Conservation (phyloP, 2,329 filamentous ascomycete genomes). For the Sporothrix globosa region DNA sequence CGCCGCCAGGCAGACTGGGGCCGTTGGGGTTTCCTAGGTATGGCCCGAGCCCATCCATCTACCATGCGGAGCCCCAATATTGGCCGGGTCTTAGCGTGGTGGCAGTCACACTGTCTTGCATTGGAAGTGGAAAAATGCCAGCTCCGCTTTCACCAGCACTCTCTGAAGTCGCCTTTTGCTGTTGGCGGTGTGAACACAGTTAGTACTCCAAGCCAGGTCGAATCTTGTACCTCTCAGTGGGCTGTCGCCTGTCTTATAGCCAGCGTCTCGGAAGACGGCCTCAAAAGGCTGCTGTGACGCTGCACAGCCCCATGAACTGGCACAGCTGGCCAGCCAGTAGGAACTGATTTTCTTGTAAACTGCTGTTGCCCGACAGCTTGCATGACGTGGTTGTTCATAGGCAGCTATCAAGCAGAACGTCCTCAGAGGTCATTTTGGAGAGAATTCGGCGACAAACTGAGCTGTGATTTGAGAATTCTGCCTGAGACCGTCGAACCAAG, state of each 20-base stretch:
- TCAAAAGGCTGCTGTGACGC: conserved; percentile 11
- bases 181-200: no score
- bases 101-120: neutral
- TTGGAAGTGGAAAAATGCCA: neutral
- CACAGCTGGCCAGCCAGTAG: neutral
- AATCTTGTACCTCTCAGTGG: neutral
- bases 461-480: neutral
- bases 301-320: neutral
- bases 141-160: neutral
- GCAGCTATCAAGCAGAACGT: neutral
- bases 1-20: conserved; percentile 11
- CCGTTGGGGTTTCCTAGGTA: neutral
- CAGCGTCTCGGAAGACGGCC: conserved; percentile 2
- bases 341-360: neutral
- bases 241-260: conserved; percentile 11
- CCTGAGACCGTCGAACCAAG: neutral
- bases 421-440: neutral
- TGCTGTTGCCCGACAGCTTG: neutral
- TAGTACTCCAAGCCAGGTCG: neutral
- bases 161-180: neutral
- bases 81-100: conserved; percentile 1
- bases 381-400: conserved; percentile 27
- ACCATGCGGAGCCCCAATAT: conserved; percentile 26
- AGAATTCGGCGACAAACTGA: neutral
- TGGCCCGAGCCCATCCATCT: conserved; percentile 11